Evolutionary conservation across 306 rosid genomes (phyloP), one percentile per base, ranked within the genome.

Genomic region (Acmispon strigosus): DNA sequence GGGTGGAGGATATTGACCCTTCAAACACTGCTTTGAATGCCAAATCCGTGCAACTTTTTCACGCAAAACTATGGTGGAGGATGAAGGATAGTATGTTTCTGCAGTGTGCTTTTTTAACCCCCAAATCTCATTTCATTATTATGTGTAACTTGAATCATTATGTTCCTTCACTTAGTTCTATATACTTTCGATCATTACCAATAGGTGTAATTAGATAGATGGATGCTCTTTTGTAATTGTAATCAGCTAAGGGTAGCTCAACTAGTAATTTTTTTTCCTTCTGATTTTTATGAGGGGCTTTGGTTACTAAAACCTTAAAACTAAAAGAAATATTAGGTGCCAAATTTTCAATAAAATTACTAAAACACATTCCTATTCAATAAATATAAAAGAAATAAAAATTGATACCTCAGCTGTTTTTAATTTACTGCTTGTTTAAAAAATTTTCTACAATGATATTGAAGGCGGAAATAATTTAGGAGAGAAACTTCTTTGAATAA

Each of bases 11-110:
- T 67, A 70, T 62, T 49, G 79, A 76, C 79, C 83, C 77, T 62
- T 79, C 85, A 79, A 69, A 77, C 80, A 39, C 70, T 68, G 76
- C 84, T 76, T 89, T 85, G 89, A 85, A 84, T 78, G 88, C 88
- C 77, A 74, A 77, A 44, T 62, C 74, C 71, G 78, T 84, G 24
- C 74, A 76, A 74, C 89, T 87, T 87, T 76, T 87, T 76, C 96
- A 87, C 92, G 84, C 86, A 85, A 87, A 90, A 82, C 86, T 19
- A 90, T 80, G 83, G 43, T 39, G 37, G 34, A 27, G 63, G 44
- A 65, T 49, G 75, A 64, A 45, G 37, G 63, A 32, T 64, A 41
- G 55, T 64, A 6, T 32, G 37, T 71, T 64, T 64, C 39, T 32
- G 15, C 14, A 0, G 0, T 11, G 27, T 55, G 69, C 50, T 78